These are phyloP conservation scores for Xylaria digitata DNA, from an alignment of 2,329 filamentous ascomycete genomes.

Conservation along the genomic window DNA sequence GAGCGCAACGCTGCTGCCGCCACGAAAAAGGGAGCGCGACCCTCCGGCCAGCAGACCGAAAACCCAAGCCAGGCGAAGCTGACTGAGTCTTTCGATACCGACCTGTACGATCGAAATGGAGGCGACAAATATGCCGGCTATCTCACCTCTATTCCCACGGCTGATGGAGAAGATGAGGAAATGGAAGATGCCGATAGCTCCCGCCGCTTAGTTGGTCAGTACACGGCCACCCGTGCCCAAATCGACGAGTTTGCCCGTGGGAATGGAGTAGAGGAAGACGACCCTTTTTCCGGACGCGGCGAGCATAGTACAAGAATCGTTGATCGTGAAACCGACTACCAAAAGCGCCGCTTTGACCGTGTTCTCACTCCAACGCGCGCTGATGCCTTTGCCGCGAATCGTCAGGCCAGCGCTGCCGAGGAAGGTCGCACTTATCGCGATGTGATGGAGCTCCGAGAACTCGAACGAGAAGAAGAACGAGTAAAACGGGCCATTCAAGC, in stretches of 20 bases:
- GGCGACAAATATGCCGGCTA: slow-evolving; percentile 89
- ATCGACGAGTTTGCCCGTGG: slow-evolving; percentile 94
- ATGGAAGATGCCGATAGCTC: slow-evolving; percentile 80
- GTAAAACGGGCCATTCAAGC: slow-evolving; percentile 84
- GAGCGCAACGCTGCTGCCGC: slow-evolving; percentile 87
- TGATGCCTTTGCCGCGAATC: slow-evolving; percentile 84
- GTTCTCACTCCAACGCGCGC: slow-evolving; percentile 85
- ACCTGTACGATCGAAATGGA: slow-evolving; percentile 84
- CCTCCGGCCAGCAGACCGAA: slow-evolving; percentile 84
- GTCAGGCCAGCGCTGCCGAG: slow-evolving; percentile 72
- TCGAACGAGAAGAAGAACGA: slow-evolving; percentile 93
- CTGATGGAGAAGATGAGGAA: slow-evolving; percentile 81
- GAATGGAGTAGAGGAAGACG: slow-evolving; percentile 88
- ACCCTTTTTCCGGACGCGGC: slow-evolving; percentile 81
- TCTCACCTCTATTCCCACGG: slow-evolving; percentile 85
- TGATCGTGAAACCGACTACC: slow-evolving; percentile 96
- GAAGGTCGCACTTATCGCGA: slow-evolving; percentile 88
- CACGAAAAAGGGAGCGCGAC: slow-evolving; percentile 83
- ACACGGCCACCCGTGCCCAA: slow-evolving; percentile 90
- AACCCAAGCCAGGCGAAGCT: slow-evolving; percentile 89
- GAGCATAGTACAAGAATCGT: slow-evolving; percentile 92
- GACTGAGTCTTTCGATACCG: slow-evolving; percentile 87
- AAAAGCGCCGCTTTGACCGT: slow-evolving; percentile 93
- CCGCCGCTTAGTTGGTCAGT: slow-evolving; percentile 88
- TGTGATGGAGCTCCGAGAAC: slow-evolving; percentile 88